Evolutionary conservation across 2,329 filamentous ascomycete species (phyloP), one percentile per base, ranked within the genome.

Genomic region (Epichloe sylvatica): DNA sequence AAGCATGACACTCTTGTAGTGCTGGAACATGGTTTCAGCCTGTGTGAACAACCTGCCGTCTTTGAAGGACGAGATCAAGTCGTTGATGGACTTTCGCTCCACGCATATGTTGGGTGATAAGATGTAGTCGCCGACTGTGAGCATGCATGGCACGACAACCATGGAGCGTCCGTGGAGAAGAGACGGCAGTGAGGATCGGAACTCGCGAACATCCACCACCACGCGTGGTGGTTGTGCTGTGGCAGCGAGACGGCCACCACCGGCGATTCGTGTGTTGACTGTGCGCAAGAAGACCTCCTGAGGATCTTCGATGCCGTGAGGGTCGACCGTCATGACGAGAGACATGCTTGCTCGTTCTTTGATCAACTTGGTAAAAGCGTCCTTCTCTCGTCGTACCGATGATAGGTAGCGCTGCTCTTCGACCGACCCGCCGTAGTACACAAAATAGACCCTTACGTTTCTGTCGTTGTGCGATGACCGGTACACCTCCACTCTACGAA

Each of bases 101-200:
- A 98, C 78, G 67, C 89, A 95, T 56, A 97, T 92, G 56, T 81
- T 78, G 1, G 91, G 91, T 1, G 87, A 92, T 40, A 98, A 75
- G 53, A 98, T 83, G 66, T 98, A 98, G 69, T 98, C 92, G 55
- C 88, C 92, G 0, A 98, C 91, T 1, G 91, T 98, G 52, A 98
- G 73, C 79, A 94, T 94, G 67, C 91, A 96, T 2, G 92, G 92
- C 0, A 97, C 83, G 41, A 97, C 81, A 35, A 89, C 73, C 72
- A 96, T 91, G 58, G 80, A 86, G 47, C 87, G 84, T 1, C 86
- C 92, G 64, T 98, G 91, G 2, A 97, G 75, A 4, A 98, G 76
- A 2, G 89, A 95, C 0, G 92, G 91, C 0, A 98, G 75, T 1
- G 86, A 90, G 34, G 90, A 96, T 55, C 92, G 81, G 64, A 98